Conservation (phyloP, 2,329 filamentous ascomycete genomes). For the Fusarium solani-melongenae region DNA sequence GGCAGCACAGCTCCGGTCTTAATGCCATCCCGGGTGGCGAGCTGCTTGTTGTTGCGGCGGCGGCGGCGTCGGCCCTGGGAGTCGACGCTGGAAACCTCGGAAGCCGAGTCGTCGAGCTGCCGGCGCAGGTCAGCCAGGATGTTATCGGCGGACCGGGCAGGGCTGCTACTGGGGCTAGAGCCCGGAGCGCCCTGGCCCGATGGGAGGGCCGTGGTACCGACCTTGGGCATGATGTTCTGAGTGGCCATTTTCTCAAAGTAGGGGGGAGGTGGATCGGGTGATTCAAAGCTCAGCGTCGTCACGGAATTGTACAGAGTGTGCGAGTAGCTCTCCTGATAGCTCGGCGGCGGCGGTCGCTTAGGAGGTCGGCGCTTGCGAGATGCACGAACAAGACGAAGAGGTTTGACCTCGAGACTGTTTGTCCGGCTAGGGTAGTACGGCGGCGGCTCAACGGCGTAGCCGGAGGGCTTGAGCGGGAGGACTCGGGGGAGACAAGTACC, state of each 20-base stretch:
- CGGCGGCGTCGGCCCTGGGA: conserved; percentile 31
- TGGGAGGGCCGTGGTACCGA: conserved; percentile 21
- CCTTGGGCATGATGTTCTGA: conserved; percentile 30
- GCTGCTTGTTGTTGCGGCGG: conserved; percentile 36
- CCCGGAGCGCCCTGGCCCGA: conserved; percentile 6
- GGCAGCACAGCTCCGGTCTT: conserved; percentile 30
- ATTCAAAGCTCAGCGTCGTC: conserved; percentile 31
- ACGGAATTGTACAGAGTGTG: conserved; percentile 21
- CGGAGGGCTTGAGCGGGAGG: conserved; percentile 31
- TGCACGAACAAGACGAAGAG: conserved; percentile 31
- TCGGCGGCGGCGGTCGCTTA: conserved; percentile 20
- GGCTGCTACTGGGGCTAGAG: conserved; percentile 13
- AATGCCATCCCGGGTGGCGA: conserved; percentile 27
- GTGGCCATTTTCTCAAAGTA: conserved; percentile 32
- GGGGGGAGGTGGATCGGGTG: conserved; percentile 23
- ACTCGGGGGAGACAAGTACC: conserved; percentile 29
- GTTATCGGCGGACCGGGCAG: conserved; percentile 23
- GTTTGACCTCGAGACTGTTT: conserved; percentile 31
- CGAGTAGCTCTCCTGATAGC: conserved; percentile 30
- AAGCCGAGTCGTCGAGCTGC: conserved; percentile 35
- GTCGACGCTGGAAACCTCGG: conserved; percentile 33
- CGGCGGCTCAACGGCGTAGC: conserved; percentile 29
- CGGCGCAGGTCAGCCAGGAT: conserved; percentile 34
- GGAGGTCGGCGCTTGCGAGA: conserved; percentile 21
- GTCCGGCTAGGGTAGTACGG: conserved; percentile 27